Conservation (phyloP, 345 rosid genomes). For the Citrus trifoliata region DNA sequence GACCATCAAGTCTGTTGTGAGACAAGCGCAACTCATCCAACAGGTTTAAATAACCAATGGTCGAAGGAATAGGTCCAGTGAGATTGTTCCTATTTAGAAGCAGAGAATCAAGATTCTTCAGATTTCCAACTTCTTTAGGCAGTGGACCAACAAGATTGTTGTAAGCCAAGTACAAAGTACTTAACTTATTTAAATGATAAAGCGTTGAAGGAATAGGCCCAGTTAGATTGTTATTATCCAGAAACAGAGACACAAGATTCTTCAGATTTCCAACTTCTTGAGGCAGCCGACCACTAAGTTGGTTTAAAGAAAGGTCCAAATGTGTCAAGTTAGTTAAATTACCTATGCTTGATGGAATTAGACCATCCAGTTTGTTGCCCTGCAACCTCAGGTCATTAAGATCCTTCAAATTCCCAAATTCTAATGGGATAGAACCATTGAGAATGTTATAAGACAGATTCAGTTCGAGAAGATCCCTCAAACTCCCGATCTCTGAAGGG, state of each 20-base stretch:
- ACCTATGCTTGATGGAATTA: neutral
- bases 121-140: neutral
- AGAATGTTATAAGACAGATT: neutral
- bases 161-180: too few relatives aligned
- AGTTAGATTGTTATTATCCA: neutral
- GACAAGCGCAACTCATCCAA: too few relatives aligned
- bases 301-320: neutral
- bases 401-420: neutral
- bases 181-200: neutral
- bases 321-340: neutral
- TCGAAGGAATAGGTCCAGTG: neutral
- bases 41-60: neutral
- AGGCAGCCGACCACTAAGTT: neutral
- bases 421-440: neutral
- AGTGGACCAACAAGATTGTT: neutral
- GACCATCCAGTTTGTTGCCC: neutral
- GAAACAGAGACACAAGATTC: accelerated
- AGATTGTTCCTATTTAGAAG: neutral
- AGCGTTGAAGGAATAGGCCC: neutral
- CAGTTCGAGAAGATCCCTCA: neutral
- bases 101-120: neutral
- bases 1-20: neutral
- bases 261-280: neutral
- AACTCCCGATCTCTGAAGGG: neutral
- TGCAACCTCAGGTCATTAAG: accelerated